A percentile compares a stretch with the other conserved stretches of the same genome.
phyloP scores from a whole-genome alignment of 73 alveolate genomes.

The Paramecium caudatum region DNA sequence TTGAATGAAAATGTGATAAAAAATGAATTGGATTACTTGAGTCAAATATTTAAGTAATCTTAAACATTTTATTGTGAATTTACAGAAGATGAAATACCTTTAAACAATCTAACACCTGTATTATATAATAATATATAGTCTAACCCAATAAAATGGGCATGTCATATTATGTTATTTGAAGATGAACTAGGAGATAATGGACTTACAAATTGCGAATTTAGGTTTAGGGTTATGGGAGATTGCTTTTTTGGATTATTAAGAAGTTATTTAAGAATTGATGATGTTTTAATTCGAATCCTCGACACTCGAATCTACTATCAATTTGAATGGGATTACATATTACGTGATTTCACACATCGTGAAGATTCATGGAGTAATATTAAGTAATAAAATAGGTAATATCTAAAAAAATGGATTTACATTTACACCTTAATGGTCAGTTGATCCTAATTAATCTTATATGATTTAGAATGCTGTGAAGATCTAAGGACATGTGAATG shows the following conservation, averaged over 20 bases:
- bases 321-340: slow-evolving; percentile 87
- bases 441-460: slow-evolving; percentile 52
- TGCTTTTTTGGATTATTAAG: slow-evolving; percentile 97
- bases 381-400: not conserved
- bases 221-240: slow-evolving; percentile 98
- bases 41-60: slow-evolving; percentile 32
- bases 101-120: slow-evolving; percentile 82
- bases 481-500: not conserved
- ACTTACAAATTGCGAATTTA: slow-evolving; percentile 84
- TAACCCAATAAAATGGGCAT: slow-evolving; percentile 94
- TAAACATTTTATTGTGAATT: slow-evolving; percentile 79
- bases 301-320: slow-evolving; percentile 98
- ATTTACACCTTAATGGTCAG: slow-evolving; percentile 74
- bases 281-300: slow-evolving; percentile 93
- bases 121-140: slow-evolving; percentile 68
- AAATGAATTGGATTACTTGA: slow-evolving; percentile 62
- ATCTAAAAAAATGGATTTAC: slow-evolving; percentile 65
- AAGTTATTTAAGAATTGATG: slow-evolving; percentile 97
- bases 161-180: slow-evolving; percentile 90
- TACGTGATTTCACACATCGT: slow-evolving; percentile 69
- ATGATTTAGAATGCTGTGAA: not conserved
- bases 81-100: slow-evolving; percentile 92
- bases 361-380: slow-evolving; percentile 70
- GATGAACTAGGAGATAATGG: slow-evolving; percentile 99
- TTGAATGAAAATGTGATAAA: slow-evolving; percentile 36